phyloP scores from a whole-genome alignment of 331 rosid species.

The Quercus tomentella region DNA sequence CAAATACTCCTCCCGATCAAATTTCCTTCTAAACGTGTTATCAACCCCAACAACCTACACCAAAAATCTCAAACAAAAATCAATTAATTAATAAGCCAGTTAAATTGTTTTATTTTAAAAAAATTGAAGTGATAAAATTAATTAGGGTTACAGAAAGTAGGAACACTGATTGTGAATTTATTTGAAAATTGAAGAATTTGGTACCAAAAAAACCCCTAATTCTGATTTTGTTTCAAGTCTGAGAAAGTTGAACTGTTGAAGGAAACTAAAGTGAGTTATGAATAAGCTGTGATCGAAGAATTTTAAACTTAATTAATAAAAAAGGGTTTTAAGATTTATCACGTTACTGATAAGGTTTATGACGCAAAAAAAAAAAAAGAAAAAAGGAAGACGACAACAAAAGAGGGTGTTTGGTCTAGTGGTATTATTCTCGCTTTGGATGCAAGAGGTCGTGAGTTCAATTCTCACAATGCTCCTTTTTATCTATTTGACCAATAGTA shows the following conservation, averaged over 20 bases:
- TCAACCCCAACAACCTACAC: constrained; percentile 63
- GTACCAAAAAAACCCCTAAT: constrained; percentile 19
- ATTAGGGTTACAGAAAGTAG: not conserved
- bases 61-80: too few relatives aligned
- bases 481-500: too few relatives aligned
- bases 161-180: not conserved
- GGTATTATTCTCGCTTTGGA: constrained; percentile 99
- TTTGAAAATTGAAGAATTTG: not conserved
- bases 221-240: not conserved
- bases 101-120: too few relatives aligned
- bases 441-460: constrained; percentile 99
- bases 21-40: constrained; percentile 93
- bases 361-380: too few relatives aligned
- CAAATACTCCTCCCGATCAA: constrained; percentile 86
- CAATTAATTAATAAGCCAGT: not conserved
- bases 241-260: not conserved
- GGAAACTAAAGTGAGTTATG: not conserved
- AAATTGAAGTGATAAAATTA: not conserved
- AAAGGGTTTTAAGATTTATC: too few relatives aligned
- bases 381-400: too few relatives aligned
- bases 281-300: not conserved
- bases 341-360: too few relatives aligned
- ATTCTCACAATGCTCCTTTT: constrained; percentile 92
- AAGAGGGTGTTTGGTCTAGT: too few relatives aligned
- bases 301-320: too few relatives aligned